phyloP scores from a whole-genome alignment of 2,329 filamentous ascomycete genomes.

The Drechslerella coelobrocha region DNA sequence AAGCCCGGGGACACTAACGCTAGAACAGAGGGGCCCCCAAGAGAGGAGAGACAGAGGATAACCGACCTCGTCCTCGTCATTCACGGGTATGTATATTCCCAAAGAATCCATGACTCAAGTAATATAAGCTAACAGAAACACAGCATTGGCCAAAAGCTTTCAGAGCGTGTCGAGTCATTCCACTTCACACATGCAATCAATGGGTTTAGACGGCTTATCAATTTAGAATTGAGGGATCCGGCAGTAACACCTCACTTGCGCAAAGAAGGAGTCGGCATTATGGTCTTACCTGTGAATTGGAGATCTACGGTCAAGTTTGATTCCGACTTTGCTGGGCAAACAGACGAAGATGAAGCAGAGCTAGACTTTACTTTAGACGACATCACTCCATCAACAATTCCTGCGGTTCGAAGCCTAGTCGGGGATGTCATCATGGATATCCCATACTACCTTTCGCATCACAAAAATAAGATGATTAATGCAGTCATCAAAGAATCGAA shows the following conservation, averaged over 20 bases:
- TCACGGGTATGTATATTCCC: slow-evolving; percentile 67
- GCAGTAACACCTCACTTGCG: slow-evolving; percentile 77
- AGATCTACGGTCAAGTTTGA: slow-evolving; percentile 86
- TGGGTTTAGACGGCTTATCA: slow-evolving; percentile 82
- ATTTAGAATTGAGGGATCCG: slow-evolving; percentile 78
- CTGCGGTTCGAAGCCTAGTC: slow-evolving; percentile 89
- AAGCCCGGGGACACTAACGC: slow-evolving; percentile 51
- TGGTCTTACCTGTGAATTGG: slow-evolving; percentile 96
- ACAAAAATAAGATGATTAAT: slow-evolving; percentile 92
- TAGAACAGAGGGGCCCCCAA: slow-evolving; percentile 65
- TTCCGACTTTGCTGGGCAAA: slow-evolving; percentile 68
- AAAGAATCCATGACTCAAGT: neutral
- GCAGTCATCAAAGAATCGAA: slow-evolving; percentile 91
- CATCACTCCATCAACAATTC: slow-evolving; percentile 88
- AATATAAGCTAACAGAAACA: neutral
- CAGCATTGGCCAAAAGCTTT: slow-evolving; percentile 88
- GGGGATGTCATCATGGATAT: slow-evolving; percentile 99
- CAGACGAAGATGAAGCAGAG: slow-evolving; percentile 65
- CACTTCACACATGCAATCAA: slow-evolving; percentile 98
- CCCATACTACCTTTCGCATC: slow-evolving; percentile 94
- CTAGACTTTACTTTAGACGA: slow-evolving; percentile 77
- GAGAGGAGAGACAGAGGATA: slow-evolving; percentile 71
- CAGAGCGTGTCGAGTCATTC: slow-evolving; percentile 91
- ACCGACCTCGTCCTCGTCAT: slow-evolving; percentile 89
- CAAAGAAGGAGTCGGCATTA: slow-evolving; percentile 77